Percentiles rank a stretch among this genome's conserved stretches.
phyloP scores from a whole-genome alignment of 164 flowering plant genomes.

The Umbellularia californica region DNA sequence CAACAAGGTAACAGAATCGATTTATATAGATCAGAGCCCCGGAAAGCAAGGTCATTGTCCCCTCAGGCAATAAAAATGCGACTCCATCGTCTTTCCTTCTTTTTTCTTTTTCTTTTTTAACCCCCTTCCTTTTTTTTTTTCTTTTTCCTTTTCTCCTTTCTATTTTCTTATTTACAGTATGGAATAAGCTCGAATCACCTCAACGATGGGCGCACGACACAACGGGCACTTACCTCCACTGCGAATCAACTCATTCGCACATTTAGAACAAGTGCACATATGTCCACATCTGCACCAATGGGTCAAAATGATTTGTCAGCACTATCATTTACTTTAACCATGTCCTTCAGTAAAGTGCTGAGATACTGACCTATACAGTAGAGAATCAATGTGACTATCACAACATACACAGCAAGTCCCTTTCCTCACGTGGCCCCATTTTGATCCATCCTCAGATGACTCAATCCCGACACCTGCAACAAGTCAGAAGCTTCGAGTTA shows the following conservation, averaged over 20 bases:
- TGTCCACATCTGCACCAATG: slow-evolving; percentile 78
- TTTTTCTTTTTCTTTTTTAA: not conserved
- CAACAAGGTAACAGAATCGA: not conserved
- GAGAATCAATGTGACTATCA: slow-evolving; percentile 67
- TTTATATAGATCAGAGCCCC: not conserved
- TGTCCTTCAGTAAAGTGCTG: not conserved
- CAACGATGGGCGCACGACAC: slow-evolving; percentile 84
- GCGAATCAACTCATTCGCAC: slow-evolving; percentile 72
- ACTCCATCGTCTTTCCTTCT: not conserved
- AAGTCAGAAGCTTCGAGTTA: not conserved
- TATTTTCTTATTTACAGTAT: slow-evolving; percentile 44
- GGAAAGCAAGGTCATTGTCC: not conserved
- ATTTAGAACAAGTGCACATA: slow-evolving; percentile 87
- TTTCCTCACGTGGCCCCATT: slow-evolving; percentile 77
- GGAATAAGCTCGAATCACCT: slow-evolving; percentile 85
- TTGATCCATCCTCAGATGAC: slow-evolving; percentile 48
- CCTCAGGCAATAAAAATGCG: not conserved
- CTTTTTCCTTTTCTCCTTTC: slow-evolving; percentile 2
- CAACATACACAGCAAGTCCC: slow-evolving; percentile 90
- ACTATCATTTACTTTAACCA: not conserved
- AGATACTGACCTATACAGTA: slow-evolving; percentile 58
- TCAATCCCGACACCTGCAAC: slow-evolving; percentile 34
- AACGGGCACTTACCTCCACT: slow-evolving; percentile 83
- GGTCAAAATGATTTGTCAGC: not conserved
- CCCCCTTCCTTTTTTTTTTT: slow-evolving; percentile 3